These are phyloP conservation scores for Chimonanthus praecox DNA, from an alignment of 164 flowering plant genomes.

Conservation along the genomic window DNA sequence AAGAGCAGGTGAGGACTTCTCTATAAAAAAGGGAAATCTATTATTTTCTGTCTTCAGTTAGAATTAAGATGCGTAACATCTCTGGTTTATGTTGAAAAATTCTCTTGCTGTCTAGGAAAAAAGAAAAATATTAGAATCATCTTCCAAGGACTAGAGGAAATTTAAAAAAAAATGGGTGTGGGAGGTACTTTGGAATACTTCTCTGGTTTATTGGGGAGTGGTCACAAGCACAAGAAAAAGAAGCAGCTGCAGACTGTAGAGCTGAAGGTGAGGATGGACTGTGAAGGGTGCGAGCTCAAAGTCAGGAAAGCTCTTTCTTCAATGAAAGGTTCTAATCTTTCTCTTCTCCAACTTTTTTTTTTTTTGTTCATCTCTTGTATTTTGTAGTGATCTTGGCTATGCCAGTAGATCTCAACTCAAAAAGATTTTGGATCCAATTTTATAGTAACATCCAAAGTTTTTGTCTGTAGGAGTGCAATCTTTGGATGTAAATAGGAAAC, in stretches of 20 bases:
- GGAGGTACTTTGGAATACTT: constrained; percentile 67
- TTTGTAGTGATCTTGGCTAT: no score
- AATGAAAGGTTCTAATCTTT: constrained; percentile 48
- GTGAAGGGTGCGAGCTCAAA: constrained; percentile 80
- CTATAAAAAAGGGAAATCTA: not conserved
- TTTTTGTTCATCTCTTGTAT: no score
- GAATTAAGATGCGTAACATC: not conserved
- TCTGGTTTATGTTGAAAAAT: not conserved
- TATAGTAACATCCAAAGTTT: no score
- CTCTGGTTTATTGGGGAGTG: constrained; percentile 39
- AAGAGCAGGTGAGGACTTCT: not conserved
- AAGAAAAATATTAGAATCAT: not conserved
- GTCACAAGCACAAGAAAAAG: constrained; percentile 36
- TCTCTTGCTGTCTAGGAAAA: no score
- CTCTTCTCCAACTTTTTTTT: not conserved
- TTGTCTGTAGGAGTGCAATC: constrained; percentile 53
- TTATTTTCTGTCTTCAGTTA: not conserved
- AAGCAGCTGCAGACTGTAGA: constrained; percentile 63
- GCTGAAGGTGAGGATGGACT: constrained; percentile 82
- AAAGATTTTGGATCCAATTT: no score
- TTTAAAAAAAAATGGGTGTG: constrained; percentile 34
- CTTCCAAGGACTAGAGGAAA: not conserved
- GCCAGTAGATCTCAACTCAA: no score
- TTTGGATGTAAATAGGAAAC: constrained; percentile 72
- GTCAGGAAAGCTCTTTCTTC: constrained; percentile 60